phyloP scores from a whole-genome alignment of 805 yeast species.

The Yarrowia phangngaensis region DNA sequence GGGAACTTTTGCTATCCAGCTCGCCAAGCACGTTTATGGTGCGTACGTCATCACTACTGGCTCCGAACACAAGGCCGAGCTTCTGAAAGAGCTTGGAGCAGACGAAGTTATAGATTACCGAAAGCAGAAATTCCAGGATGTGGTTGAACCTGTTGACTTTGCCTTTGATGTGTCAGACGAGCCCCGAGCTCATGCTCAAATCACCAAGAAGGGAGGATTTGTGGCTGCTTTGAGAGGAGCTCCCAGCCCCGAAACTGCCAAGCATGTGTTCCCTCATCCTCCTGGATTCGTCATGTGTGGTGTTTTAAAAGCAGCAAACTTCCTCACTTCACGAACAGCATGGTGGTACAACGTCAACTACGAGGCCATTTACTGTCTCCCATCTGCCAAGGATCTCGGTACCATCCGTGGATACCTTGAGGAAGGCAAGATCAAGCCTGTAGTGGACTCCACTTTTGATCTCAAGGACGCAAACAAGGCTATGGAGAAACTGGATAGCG shows the following conservation, averaged over 20 bases:
- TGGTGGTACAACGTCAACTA: conserved; percentile 22
- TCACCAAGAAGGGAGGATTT: conserved; percentile 28
- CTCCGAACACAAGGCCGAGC: conserved; percentile 30
- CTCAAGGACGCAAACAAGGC: conserved; percentile 27
- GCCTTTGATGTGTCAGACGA: conserved; percentile 30
- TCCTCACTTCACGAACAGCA: conserved; percentile 2
- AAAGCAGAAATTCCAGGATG: conserved; percentile 28
- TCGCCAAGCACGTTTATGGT: conserved; percentile 31
- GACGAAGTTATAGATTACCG: conserved; percentile 32
- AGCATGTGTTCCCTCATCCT: conserved; percentile 1
- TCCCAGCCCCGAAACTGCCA: conserved; percentile 20
- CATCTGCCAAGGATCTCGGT: conserved; percentile 10
- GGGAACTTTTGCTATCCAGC: conserved; percentile 31
- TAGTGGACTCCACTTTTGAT: conserved; percentile 28
- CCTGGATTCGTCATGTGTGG: conserved; percentile 3
- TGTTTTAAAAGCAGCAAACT: neutral
- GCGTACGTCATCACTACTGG: conserved; percentile 31
- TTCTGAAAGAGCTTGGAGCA: conserved; percentile 28
- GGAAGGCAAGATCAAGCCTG: conserved; percentile 29
- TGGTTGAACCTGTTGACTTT: conserved; percentile 28
- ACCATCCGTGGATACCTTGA: conserved; percentile 25
- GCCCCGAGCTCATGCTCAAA: conserved; percentile 21
- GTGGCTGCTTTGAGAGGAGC: conserved; percentile 27
- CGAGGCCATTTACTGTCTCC: conserved; percentile 11
- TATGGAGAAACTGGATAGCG: conserved; percentile 24